phyloP scores from a whole-genome alignment of 78 protist genomes.

The Dictyostelium capitatum region DNA sequence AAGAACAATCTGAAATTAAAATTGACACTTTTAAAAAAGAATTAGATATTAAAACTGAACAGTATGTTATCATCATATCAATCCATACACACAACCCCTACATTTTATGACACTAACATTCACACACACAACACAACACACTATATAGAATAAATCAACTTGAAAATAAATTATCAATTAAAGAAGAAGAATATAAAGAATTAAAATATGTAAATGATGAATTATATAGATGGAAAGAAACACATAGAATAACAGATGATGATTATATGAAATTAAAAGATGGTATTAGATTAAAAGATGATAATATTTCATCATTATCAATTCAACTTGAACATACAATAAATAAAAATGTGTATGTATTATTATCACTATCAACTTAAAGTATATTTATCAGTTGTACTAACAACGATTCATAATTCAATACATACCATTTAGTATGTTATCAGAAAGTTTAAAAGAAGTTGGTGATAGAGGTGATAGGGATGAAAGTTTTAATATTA shows the following conservation, averaged over 20 bases:
- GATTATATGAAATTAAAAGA: conserved; percentile 60
- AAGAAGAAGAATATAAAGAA: conserved; percentile 47
- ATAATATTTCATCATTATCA: conserved; percentile 42
- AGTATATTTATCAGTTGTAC: background rate
- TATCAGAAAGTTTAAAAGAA: conserved; percentile 73
- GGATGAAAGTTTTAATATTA: conserved; percentile 72
- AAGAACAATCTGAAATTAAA: conserved; percentile 49
- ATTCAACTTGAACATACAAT: conserved; percentile 53
- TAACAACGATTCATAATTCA: too few relatives aligned
- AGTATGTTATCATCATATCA: conserved; percentile 11
- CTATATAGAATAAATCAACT: conserved; percentile 9
- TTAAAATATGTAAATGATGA: conserved; percentile 45
- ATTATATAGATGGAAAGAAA: conserved; percentile 57
- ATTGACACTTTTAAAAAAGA: conserved; percentile 39
- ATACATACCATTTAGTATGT: conserved; percentile 1
- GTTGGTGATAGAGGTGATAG: conserved; percentile 63
- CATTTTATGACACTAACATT: too few relatives aligned
- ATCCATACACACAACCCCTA: too few relatives aligned
- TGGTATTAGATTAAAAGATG: conserved; percentile 35
- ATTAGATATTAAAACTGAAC: conserved; percentile 36
- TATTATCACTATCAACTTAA: background rate
- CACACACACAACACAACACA: too few relatives aligned
- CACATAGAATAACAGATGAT: conserved; percentile 68
- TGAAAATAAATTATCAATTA: conserved; percentile 3
- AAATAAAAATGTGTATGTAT: conserved; percentile 52